A percentile compares a stretch with the other conserved stretches of the same genome.
phyloP scores from a whole-genome alignment of 176 grass and related monocot species.

The Tillandsia leiboldiana region DNA sequence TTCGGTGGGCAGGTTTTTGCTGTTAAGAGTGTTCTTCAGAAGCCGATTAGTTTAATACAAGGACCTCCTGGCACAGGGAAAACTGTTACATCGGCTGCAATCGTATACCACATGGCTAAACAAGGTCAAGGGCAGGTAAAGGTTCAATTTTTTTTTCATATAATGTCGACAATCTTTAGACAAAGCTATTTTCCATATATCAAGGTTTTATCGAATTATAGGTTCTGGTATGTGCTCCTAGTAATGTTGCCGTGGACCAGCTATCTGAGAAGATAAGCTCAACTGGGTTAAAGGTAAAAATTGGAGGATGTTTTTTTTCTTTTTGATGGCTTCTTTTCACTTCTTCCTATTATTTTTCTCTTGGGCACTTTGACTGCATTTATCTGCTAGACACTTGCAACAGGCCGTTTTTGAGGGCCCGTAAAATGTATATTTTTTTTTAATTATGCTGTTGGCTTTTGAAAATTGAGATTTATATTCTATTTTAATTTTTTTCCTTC shows the following conservation, averaged over 20 bases:
- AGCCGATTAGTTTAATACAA: slow-evolving; percentile 98
- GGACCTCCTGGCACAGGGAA: slow-evolving; percentile 97
- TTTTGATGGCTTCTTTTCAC: neutral
- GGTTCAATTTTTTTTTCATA: slow-evolving; percentile 5
- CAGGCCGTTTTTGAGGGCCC: too few species aligned
- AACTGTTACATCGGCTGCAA: slow-evolving; percentile 97
- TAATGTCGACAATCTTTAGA: slow-evolving; percentile 17
- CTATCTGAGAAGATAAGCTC: slow-evolving; percentile 97
- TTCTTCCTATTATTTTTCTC: neutral
- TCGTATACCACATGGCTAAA: slow-evolving; percentile 99
- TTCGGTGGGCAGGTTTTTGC: slow-evolving; percentile 69
- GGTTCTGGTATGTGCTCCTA: slow-evolving; percentile 98
- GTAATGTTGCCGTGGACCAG: slow-evolving; percentile 99
- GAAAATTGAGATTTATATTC: too few species aligned
- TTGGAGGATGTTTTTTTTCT: neutral
- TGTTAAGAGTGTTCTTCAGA: slow-evolving; percentile 99
- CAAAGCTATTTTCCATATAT: neutral
- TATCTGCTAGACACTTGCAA: neutral
- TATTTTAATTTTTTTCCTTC: too few species aligned
- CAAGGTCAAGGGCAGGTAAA: slow-evolving; percentile 98
- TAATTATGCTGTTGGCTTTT: too few species aligned
- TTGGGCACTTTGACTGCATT: neutral
- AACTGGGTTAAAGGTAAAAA: slow-evolving; percentile 82
- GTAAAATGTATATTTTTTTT: too few species aligned
- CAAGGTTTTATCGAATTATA: slow-evolving; percentile 24